Evolutionary conservation across 2,329 filamentous ascomycete genomes (phyloP), one percentile per base, ranked within the genome.

Genomic region (Parafenestella ontariensis): DNA sequence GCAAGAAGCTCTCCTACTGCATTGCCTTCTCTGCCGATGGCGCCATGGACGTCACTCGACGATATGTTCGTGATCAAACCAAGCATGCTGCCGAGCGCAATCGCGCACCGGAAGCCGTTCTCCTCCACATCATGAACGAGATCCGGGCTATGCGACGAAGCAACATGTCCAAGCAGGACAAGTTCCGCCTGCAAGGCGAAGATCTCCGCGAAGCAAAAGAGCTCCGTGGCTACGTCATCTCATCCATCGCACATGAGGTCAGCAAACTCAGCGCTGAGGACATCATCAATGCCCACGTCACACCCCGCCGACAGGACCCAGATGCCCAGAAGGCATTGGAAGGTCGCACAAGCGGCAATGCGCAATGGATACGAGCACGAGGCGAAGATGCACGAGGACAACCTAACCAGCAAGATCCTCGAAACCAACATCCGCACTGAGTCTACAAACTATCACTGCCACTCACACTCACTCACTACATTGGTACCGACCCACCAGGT

Each of bases 1-100:
- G 89, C 65, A 95, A 95, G 82, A 96, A 95, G 80, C 91, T 98
- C 81, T 93, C 92, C 0, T 99, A 99, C 78, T 97, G 93, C 79
- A 88, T 99, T 56, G 95, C 94, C 46, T 99, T 99, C 74, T 96
- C 92, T 11, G 92, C 91, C 52, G 95, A 99, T 58, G 95, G 86
- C 50, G 85, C 85, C 55, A 85, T 83, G 66, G 86, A 89, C 69
- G 86, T 89, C 58, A 89, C 86, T n/a, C 81, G 86, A 40, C 83
- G 86, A 62, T 89, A 89, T 66, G 84, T 87, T 39, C 89, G 90
- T 65, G 91, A 91, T 76, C 80, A 83, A 18, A 82, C 81, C 56
- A 87, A 89, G 63, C 84, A 90, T 65, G 88, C 90, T 29, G 81
- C 85, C n/a, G 87, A 90, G 59, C 88, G 95, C 61, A 91, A 83